Percentiles rank a stretch among this genome's conserved stretches.
phyloP scores from a whole-genome alignment of 225 moss, liverwort and hornwort genomes.

The Sphagnum tenellum region DNA sequence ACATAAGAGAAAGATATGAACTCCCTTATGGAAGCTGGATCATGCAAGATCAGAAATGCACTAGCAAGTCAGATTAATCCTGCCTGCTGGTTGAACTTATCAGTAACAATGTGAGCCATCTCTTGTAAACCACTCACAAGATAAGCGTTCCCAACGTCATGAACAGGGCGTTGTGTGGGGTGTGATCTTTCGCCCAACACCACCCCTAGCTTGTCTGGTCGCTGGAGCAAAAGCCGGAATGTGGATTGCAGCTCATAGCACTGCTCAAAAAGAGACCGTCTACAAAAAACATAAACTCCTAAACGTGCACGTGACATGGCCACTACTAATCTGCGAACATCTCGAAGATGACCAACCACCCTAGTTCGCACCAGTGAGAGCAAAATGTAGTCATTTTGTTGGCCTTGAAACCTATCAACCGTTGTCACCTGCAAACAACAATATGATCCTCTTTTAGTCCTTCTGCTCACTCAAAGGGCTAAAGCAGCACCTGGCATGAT shows the following conservation, averaged over 20 bases:
- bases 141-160: conserved; percentile 23
- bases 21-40: too few relatives aligned
- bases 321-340: conserved; percentile 91
- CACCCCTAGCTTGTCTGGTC: conserved; percentile 63
- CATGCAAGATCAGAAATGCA: too few relatives aligned
- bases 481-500: too few relatives aligned
- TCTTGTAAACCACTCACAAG: conserved; percentile 53
- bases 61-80: neutral
- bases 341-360: conserved; percentile 91
- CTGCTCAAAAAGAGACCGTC: conserved; percentile 89
- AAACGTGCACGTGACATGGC: conserved; percentile 99
- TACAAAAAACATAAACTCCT: conserved; percentile 90
- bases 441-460: conserved; percentile 23
- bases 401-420: conserved; percentile 97
- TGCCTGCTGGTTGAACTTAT: conserved; percentile 17
- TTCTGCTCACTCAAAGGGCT: conserved; percentile 80
- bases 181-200: conserved; percentile 46
- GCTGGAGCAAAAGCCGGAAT: conserved; percentile 75
- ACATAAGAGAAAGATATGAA: too few relatives aligned
- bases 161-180: conserved; percentile 40
- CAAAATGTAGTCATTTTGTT: conserved; percentile 96
- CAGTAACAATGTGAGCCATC: conserved; percentile 38
- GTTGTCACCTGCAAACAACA: conserved; percentile 55
- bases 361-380: conserved; percentile 86
- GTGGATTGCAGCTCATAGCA: conserved; percentile 98